These are phyloP conservation scores for Trapa incisa DNA, from an alignment of 345 rosid genomes.

Conservation along the genomic window DNA sequence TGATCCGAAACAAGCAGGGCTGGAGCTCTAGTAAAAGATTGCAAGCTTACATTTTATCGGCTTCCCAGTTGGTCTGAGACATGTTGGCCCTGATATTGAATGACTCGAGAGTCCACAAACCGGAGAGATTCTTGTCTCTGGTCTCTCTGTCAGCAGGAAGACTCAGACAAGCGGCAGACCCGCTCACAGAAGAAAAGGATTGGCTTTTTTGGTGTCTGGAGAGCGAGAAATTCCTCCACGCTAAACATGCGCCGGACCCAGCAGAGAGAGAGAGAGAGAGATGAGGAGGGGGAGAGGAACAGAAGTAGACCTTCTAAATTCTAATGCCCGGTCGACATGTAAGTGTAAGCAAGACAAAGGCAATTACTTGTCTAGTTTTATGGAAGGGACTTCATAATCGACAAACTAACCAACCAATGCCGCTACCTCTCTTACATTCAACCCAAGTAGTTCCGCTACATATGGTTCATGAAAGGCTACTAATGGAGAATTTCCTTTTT, in stretches of 20 bases:
- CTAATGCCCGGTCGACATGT: background rate
- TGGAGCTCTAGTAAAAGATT: background rate
- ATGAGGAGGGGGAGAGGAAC: background rate
- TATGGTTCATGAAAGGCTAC: no score
- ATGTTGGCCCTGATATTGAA: conserved; percentile 4
- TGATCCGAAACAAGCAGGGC: background rate
- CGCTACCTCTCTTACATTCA: no score
- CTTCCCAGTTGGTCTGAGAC: conserved; percentile 99
- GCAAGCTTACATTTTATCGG: conserved; percentile 88
- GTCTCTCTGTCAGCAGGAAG: background rate
- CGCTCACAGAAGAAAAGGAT: background rate
- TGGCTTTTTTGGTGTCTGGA: background rate
- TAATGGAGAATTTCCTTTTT: no score
- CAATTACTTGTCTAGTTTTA: background rate
- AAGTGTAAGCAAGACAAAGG: background rate
- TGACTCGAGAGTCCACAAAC: background rate
- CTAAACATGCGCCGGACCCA: background rate
- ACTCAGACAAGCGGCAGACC: background rate
- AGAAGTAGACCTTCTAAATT: conserved; percentile 7
- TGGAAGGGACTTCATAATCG: no score
- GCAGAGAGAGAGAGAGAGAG: background rate
- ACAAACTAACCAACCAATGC: no score
- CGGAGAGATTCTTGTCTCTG: background rate
- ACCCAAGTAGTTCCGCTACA: no score
- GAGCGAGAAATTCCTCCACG: background rate